Conservation (phyloP, 2,329 filamentous ascomycete species). For the Colletotrichum higginsianum region DNA sequence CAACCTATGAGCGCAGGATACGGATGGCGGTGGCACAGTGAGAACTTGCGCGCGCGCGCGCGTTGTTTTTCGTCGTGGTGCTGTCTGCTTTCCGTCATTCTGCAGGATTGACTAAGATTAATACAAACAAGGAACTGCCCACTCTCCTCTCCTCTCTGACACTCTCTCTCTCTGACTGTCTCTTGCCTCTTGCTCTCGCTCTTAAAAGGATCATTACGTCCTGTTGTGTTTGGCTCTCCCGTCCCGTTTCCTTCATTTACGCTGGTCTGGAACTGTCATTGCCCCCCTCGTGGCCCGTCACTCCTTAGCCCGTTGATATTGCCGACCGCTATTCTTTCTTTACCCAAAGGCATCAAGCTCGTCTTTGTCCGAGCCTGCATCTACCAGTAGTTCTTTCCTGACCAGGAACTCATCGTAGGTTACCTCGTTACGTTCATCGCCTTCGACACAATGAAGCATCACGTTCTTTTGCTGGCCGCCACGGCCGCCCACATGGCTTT, state of each 20-base stretch:
- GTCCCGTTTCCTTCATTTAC: slow-evolving; percentile 17
- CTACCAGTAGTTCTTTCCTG: slow-evolving; percentile 19
- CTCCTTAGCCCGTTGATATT: slow-evolving; percentile 22
- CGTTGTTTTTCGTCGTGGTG: slow-evolving; percentile 22
- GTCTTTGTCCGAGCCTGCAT: not conserved
- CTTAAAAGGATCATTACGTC: not conserved
- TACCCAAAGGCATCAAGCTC: slow-evolving; percentile 11
- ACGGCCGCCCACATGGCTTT: slow-evolving; percentile 39
- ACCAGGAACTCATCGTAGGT: slow-evolving; percentile 3
- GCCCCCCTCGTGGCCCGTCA: slow-evolving; percentile 23
- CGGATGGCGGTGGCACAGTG: too few species aligned
- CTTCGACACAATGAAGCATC: slow-evolving; percentile 42
- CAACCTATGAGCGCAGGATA: not conserved
- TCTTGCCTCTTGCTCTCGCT: not conserved
- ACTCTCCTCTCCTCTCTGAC: not conserved
- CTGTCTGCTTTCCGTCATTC: slow-evolving; percentile 13
- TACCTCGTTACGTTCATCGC: slow-evolving; percentile 14
- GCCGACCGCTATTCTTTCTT: slow-evolving; percentile 25
- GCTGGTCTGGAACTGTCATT: slow-evolving; percentile 29
- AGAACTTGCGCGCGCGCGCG: slow-evolving; percentile 17
- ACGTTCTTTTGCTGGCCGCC: slow-evolving; percentile 41
- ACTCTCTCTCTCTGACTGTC: too few species aligned
- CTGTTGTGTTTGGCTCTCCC: not conserved
- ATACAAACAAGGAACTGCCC: slow-evolving; percentile 10
- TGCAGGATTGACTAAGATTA: slow-evolving; percentile 17